Base-by-base conservation (phyloP, 2,329 filamentous ascomycete species). In the Alternaria solani region DNA sequence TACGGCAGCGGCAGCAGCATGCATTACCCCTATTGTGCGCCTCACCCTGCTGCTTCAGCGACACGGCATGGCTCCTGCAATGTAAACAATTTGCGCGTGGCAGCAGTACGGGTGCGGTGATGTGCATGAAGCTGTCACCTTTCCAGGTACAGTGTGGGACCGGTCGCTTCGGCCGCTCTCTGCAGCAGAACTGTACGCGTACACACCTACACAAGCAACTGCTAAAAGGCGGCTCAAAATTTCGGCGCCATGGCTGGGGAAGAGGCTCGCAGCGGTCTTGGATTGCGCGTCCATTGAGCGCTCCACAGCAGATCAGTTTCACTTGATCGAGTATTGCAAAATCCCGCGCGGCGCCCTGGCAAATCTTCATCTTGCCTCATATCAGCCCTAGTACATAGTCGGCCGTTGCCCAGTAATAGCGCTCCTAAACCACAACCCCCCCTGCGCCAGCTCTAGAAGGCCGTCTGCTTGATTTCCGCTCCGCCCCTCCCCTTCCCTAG, bases 261-360 rank as follows among this genome's bases (percentile, higher is more conserved):
- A n/a, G 39, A n/a, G 39, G 8, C 34, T 38, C n/a, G 46, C 25
- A 14, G 46, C 20, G 38, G 18, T 20, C 16, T n/a, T 23, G 32
- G 72, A 67, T 77, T 77, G 73, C 75, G 73, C 71, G 75, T 75
- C 66, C 70, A 68, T 57, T 36, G 47, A 57, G 55, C 61, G 61
- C 58, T 64, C 67, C 61, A 65, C 67, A 64, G 71, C 68, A 68
- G 66, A 71, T 73, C 70, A 62, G 74, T 76, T 77, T 77, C 74
- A 75, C 49, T 55, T 65, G 54, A 65, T 59, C 48, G 48, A 36
- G 46, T 41, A 41, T 47, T 61, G 61, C 60, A 52, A 58, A 62
- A 60, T 65, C 58, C 65, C 62, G 61, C 61, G 63, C 61, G 41
- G 51, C 57, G 51, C 57, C 61, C 63, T 64, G 62, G 61, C 51